These are phyloP conservation scores for Pseudogymnoascus sp. DNA, from an alignment of 2,329 filamentous ascomycete genomes.

Conservation along the genomic window DNA sequence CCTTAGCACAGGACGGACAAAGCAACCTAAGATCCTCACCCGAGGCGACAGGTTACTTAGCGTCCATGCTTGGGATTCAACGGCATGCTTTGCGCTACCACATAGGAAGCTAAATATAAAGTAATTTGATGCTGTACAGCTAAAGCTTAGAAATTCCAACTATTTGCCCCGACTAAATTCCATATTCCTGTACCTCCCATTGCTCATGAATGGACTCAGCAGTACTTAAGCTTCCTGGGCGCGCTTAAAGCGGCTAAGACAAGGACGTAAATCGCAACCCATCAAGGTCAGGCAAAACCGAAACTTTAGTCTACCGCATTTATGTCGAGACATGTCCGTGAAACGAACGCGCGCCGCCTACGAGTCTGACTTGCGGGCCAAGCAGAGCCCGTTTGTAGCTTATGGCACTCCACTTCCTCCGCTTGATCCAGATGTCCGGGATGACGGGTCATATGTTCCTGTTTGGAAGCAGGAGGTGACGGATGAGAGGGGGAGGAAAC, in stretches of 20 bases:
- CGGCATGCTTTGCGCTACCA: slow-evolving; percentile 1
- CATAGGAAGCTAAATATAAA: neutral
- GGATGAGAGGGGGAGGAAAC: slow-evolving; percentile 82
- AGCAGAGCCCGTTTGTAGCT: slow-evolving; percentile 64
- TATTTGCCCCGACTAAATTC: neutral
- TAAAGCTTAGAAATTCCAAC: neutral
- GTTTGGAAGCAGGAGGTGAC: slow-evolving; percentile 98
- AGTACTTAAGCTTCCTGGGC: slow-evolving; percentile 6
- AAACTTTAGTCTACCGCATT: slow-evolving; percentile 6
- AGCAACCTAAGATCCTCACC: slow-evolving; percentile 8
- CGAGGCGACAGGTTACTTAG: slow-evolving; percentile 2
- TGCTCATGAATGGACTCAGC: neutral
- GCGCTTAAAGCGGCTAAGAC: slow-evolving; percentile 10
- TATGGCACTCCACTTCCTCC: slow-evolving; percentile 82
- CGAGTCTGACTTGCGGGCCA: slow-evolving; percentile 62
- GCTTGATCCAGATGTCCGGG: slow-evolving; percentile 64
- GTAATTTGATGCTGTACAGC: neutral
- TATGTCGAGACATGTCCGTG: slow-evolving; percentile 50
- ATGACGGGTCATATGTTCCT: slow-evolving; percentile 87
- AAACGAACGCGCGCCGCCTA: slow-evolving; percentile 75
- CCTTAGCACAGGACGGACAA: slow-evolving; percentile 5
- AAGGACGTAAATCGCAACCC: slow-evolving; percentile 4
- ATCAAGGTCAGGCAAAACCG: slow-evolving; percentile 8
- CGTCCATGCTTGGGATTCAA: neutral
- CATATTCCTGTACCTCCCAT: neutral